Evolutionary conservation across 1,284 basidiomycete genomes (phyloP), one percentile per base, ranked within the genome.

Genomic region (Abortiporus biennis): DNA sequence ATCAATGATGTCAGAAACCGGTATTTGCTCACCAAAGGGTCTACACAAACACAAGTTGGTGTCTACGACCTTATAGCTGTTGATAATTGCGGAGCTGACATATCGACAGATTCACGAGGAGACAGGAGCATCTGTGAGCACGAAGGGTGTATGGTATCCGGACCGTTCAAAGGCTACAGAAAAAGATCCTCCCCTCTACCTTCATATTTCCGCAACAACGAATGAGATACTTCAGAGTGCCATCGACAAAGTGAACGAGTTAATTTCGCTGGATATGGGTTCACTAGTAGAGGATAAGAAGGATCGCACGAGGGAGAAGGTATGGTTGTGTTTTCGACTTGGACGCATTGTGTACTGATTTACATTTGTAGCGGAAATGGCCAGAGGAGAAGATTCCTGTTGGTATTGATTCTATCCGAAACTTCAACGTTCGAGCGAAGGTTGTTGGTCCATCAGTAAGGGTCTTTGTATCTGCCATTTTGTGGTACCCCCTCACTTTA

Each of bases 341-440:
- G 25, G 16, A 33, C 22, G 3, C 16, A 5, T 29, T 29, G 27
- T 11, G 15, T 15, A 5, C 19, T 30, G 2, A 40, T 20, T 42
- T 25, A 22, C 12, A 43, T 24, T 25, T 52, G 8, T 49, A 89
- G 80, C 74, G 90, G 45, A 95, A 93, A 79, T 96, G 93, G 93
- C 92, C 92, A 3, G 93, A 96, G 61, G 92, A 92, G 65, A 95
- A 94, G 62, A 67, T 96, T 9, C 80, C 79, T 2, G 89, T 99
- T 44, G 85, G 82, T 8, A 63, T 99, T 40, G 93, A 98, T 22
- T 84, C 82, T 38, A 78, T 98, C 54, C 77, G 94, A 37, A 98
- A 97, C 66, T 99, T 99, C 67, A 98, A 99, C 60, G 85, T 99
- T 42, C 77, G 96, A 44, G 93, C 94, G 11, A 99, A 99, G 67